Conservation (phyloP, 306 rosid species). For the Acacia confusa region DNA sequence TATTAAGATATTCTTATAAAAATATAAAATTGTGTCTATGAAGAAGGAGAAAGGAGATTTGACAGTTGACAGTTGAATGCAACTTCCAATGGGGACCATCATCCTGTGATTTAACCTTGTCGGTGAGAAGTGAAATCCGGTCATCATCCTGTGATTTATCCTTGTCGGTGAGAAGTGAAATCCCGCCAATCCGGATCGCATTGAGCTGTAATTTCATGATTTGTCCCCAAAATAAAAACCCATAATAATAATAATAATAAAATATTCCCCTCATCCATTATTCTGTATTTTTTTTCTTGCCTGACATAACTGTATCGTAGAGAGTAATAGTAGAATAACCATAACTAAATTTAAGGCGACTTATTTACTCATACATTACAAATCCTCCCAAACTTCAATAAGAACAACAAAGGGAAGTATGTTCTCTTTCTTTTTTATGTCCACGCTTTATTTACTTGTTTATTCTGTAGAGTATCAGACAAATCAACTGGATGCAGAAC, state of each 20-base stretch:
- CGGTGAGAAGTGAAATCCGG: not conserved
- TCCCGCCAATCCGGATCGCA: not conserved
- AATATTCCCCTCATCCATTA: not conserved
- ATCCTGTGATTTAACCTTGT: not conserved
- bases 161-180: not conserved
- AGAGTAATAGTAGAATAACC: not conserved
- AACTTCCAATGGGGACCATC: not conserved
- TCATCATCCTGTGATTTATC: not conserved
- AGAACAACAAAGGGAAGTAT: not conserved
- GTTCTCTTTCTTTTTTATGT: not conserved
- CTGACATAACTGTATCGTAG: not conserved
- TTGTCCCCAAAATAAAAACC: not conserved
- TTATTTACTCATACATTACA: not conserved
- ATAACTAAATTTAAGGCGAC: not conserved
- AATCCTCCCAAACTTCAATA: not conserved
- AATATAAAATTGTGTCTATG: not conserved
- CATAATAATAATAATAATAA: not conserved
- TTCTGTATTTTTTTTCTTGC: too few relatives aligned
- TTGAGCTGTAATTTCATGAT: not conserved
- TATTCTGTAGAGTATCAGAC: not conserved
- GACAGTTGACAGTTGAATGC: not conserved
- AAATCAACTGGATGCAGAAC: not conserved
- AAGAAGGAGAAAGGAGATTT: not conserved
- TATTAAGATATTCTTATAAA: too few relatives aligned
- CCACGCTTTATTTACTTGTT: not conserved